phyloP scores from a whole-genome alignment of 192 early-diverging fungal species.

The Coemansia sp. region DNA sequence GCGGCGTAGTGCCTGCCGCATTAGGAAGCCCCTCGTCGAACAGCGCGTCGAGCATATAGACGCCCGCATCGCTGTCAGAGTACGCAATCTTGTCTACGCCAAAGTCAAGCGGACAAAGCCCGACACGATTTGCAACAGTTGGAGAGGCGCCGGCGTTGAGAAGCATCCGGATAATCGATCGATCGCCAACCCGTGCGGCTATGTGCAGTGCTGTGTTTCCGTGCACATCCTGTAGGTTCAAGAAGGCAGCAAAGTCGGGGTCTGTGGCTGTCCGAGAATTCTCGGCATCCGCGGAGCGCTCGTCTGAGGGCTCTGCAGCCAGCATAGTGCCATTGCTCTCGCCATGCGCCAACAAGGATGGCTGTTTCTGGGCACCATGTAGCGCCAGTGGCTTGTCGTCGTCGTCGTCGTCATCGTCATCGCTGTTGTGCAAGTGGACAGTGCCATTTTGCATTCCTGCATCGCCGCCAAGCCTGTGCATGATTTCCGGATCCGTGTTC shows the following conservation, averaged over 20 bases:
- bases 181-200: constrained; percentile 75
- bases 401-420: constrained; percentile 4
- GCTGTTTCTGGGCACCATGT: constrained; percentile 13
- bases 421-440: background rate
- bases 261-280: background rate
- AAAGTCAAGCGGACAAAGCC: constrained; percentile 76
- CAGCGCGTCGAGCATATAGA: constrained; percentile 6
- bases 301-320: background rate
- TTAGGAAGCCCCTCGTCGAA: constrained; percentile 6
- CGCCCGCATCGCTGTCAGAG: constrained; percentile 9
- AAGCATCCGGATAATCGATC: constrained; percentile 65
- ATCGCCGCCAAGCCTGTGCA: background rate
- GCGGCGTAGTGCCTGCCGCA: background rate
- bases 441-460: background rate
- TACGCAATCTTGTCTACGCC: constrained; percentile 44
- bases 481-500: background rate
- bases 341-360: constrained; percentile 3
- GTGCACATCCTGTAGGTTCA: constrained; percentile 74
- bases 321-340: background rate
- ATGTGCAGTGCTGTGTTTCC: constrained; percentile 93
- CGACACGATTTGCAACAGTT: constrained; percentile 70
- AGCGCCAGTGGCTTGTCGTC: constrained; percentile 6
- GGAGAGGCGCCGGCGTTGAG: constrained; percentile 77
- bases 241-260: constrained; percentile 72
- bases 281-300: background rate